phyloP scores from a whole-genome alignment of 106 monocot species.

The Triglochin maritima region DNA sequence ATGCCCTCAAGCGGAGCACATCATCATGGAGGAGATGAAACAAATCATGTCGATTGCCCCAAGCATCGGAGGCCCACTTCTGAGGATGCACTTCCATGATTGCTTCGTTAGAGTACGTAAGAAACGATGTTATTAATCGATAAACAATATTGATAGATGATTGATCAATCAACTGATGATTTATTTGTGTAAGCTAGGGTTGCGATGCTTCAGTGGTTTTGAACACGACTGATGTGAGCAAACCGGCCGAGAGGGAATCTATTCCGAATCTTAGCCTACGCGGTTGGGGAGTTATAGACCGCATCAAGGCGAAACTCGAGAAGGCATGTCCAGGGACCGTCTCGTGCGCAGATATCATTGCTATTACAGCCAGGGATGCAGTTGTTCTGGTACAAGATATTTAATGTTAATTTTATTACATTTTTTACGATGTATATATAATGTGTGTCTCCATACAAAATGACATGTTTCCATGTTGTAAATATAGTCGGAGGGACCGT shows the following conservation, averaged over 20 bases:
- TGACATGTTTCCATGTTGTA: background rate
- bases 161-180: background rate
- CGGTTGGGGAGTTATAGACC: conserved; percentile 9
- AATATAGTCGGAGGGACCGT: background rate
- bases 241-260: conserved; percentile 10
- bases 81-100: conserved; percentile 73
- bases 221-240: conserved; percentile 3
- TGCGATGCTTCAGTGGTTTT: conserved; percentile 20
- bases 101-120: conserved; percentile 84
- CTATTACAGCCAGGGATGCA: conserved; percentile 13
- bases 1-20: conserved; percentile 54
- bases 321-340: conserved; percentile 11
- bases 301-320: conserved; percentile 15
- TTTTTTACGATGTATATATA: too few relatives aligned
- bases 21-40: conserved; percentile 29
- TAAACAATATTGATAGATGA: background rate
- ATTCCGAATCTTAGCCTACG: conserved; percentile 14
- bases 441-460: too few relatives aligned
- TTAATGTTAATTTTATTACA: too few relatives aligned
- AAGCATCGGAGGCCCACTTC: conserved; percentile 42
- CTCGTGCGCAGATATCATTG: conserved; percentile 14
- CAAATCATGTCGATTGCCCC: conserved; percentile 29
- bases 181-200: conserved; percentile 1
- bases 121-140: background rate
- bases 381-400: conserved; percentile 1